Evolutionary conservation across 1,284 basidiomycete species (phyloP), one percentile per base, ranked within the genome.

Genomic region (Violaceomyces palustris): DNA sequence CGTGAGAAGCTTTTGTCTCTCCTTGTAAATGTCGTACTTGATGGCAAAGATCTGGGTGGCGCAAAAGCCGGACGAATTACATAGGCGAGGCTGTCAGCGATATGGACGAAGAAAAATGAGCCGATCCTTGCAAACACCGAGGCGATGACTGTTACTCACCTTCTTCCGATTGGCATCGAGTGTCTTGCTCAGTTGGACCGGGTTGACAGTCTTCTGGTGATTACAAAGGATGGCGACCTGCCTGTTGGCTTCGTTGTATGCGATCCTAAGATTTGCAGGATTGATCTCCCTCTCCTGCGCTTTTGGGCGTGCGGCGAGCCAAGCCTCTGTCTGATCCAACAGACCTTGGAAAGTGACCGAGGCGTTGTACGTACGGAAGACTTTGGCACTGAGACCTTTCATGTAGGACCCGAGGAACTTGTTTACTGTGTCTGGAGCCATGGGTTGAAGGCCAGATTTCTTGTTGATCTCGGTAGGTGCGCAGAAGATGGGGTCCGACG

Each of bases 401-500:
- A 72, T 71, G 44, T 67, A 67, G 35, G 62, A 55, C 40, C 64
- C 60, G 8, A 73, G 45, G 44, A 69, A 73, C 38, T 70, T 65
- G 50, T 73, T 73, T 31, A 73, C 69, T 26, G 58, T 53, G 37
- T 53, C 50, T 11, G 60, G 56, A 36, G 66, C 45, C 5, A 67
- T 43, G 18, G 61, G 61, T 35, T 61, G 53, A 56, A 62, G 55
- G 7, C 32, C 42, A n/a, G n/a, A n/a, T n/a, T n/a, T n/a, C 50
- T 52, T 50, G 39, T 41, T 53, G 15, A 25, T 42, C 12, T 50
- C 38, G 18, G 31, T 27, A 18, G 64, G 61, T 1, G 64, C 64
- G 18, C 61, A 94, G 68, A 99, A 98, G 43, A 98, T 75, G 54
- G 86, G 83, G 71, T 98, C 93, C 12, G 83, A 83, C 48, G 88